phyloP scores from a whole-genome alignment of 2,329 filamentous ascomycete species.

The Penicillium sp. region DNA sequence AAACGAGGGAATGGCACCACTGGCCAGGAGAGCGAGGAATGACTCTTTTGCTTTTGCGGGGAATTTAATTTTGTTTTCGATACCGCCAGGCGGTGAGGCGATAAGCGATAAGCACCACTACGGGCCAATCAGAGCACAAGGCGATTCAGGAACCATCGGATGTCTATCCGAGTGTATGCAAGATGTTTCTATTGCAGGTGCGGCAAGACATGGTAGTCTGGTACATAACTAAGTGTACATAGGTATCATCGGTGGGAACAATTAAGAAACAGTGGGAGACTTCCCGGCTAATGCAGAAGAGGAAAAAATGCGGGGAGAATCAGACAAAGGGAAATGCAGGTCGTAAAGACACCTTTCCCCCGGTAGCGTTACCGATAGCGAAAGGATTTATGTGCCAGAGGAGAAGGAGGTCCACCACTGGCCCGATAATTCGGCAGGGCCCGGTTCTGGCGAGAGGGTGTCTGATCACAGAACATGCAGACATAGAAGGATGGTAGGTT shows the following conservation, averaged over 20 bases:
- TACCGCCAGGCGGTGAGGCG: slow-evolving; percentile 35
- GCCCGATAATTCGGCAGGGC: slow-evolving; percentile 30
- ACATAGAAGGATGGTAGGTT: slow-evolving; percentile 47
- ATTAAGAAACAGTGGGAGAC: slow-evolving; percentile 5
- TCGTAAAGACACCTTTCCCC: slow-evolving; percentile 11
- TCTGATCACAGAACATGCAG: slow-evolving; percentile 48
- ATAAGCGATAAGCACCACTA: slow-evolving; percentile 21
- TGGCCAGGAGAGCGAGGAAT: slow-evolving; percentile 7
- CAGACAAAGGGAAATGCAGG: slow-evolving; percentile 14
- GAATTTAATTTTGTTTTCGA: slow-evolving; percentile 19
- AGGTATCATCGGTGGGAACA: slow-evolving; percentile 15
- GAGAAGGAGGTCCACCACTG: slow-evolving; percentile 34
- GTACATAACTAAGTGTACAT: slow-evolving; percentile 2
- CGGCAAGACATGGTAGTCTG: not conserved
- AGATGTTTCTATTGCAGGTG: slow-evolving; percentile 6
- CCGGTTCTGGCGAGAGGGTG: slow-evolving; percentile 37
- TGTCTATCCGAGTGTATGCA: slow-evolving; percentile 4
- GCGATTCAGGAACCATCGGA: slow-evolving; percentile 2
- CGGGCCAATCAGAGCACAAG: slow-evolving; percentile 15
- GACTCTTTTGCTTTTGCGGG: slow-evolving; percentile 19
- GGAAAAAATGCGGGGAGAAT: slow-evolving; percentile 5
- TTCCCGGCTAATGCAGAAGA: slow-evolving; percentile 18
- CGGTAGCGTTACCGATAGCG: slow-evolving; percentile 29
- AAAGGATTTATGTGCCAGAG: slow-evolving; percentile 41
- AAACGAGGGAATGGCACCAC: slow-evolving; percentile 6